These are phyloP conservation scores for Cladobotryum mycophilum DNA, from an alignment of 2,329 filamentous ascomycete species.

Conservation along the genomic window DNA sequence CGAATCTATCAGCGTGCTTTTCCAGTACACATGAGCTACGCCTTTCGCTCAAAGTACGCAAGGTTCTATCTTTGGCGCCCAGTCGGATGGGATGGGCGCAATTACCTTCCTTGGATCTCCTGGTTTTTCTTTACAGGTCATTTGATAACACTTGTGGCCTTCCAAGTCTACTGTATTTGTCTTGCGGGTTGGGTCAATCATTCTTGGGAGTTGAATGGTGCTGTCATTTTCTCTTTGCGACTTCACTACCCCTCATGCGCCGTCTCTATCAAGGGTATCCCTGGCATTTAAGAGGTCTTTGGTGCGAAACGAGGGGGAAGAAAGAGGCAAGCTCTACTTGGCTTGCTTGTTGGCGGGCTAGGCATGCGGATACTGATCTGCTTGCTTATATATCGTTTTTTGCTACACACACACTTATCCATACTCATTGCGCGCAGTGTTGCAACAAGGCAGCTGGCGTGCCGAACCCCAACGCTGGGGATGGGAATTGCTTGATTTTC, in stretches of 20 bases:
- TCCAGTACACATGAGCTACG: slow-evolving; percentile 37
- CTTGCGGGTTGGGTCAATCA: background rate
- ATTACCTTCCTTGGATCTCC: slow-evolving; percentile 1
- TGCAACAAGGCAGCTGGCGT: background rate
- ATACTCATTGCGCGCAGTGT: background rate
- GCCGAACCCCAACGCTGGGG: background rate
- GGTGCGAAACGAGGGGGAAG: background rate
- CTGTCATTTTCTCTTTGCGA: background rate
- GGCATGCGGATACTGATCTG: background rate
- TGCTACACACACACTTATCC: slow-evolving; percentile 2
- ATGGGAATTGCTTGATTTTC: background rate
- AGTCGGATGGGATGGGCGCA: slow-evolving; percentile 2
- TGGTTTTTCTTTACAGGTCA: background rate
- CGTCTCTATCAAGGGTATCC: background rate
- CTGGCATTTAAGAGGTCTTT: background rate
- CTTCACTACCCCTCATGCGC: background rate
- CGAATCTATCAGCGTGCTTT: slow-evolving; percentile 93
- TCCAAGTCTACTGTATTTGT: background rate
- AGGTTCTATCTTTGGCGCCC: background rate
- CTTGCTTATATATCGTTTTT: background rate
- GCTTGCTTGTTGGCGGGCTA: background rate
- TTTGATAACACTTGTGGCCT: background rate
- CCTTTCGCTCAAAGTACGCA: slow-evolving; percentile 1
- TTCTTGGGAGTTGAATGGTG: background rate
- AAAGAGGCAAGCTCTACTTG: background rate